Percentiles rank a stretch among this genome's conserved stretches.
phyloP scores from a whole-genome alignment of 2,329 filamentous ascomycete genomes.

The Lecanoromycetidae sp. region DNA sequence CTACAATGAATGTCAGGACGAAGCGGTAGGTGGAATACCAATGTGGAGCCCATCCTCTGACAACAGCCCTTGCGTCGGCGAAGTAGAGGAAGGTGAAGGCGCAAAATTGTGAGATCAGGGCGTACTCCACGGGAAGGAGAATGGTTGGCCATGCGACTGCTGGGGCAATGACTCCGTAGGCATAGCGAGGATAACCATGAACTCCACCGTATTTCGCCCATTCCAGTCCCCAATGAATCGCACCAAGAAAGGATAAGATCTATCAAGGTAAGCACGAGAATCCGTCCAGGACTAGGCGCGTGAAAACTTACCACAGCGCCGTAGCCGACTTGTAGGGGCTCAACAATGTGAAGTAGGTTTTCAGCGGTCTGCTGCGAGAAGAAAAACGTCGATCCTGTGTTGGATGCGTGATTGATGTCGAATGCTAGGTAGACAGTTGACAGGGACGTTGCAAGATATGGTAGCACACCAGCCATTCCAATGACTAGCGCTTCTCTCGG shows the following conservation, averaged over 20 bases:
- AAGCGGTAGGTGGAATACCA: constrained; percentile 92
- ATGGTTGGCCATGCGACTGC: constrained; percentile 83
- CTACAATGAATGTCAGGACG: constrained; percentile 80
- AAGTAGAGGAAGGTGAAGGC: constrained; percentile 81
- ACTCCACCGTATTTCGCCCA: constrained; percentile 56
- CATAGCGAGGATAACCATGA: constrained; percentile 68
- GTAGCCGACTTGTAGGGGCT: constrained; percentile 82
- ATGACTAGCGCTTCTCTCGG: constrained; percentile 56
- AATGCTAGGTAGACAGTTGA: constrained; percentile 72
- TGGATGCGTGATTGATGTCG: constrained; percentile 60
- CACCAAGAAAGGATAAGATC: constrained; percentile 89
- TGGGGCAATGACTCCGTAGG: constrained; percentile 67
- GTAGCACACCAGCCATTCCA: constrained; percentile 66
- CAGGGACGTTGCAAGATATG: constrained; percentile 74
- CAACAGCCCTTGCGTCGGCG: constrained; percentile 61
- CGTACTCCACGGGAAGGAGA: constrained; percentile 70
- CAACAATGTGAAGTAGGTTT: constrained; percentile 59
- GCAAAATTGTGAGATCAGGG: constrained; percentile 72
- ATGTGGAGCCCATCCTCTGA: constrained; percentile 62
- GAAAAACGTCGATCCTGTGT: constrained; percentile 49
- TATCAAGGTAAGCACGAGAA: constrained; percentile 23
- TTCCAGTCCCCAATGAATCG: constrained; percentile 87
- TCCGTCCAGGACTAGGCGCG: background rate
- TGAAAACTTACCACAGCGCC: constrained; percentile 58
- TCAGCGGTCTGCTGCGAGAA: constrained; percentile 61